Evolutionary conservation across 306 rosid species (phyloP).

Genomic region (Trifolium fragiferum): DNA sequence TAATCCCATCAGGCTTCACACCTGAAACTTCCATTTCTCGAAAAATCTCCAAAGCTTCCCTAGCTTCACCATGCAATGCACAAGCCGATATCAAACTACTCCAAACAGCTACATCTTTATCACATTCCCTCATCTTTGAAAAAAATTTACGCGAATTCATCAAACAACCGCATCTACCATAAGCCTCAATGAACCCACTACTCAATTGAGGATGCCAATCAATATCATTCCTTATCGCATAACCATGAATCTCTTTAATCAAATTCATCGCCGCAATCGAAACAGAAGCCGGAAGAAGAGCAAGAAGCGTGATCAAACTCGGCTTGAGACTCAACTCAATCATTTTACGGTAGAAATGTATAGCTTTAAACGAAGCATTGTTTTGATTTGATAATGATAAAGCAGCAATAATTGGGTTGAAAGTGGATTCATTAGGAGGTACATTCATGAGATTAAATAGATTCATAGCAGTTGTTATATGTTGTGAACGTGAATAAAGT

Average conservation of each 20-base stretch:
- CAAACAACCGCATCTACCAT: constrained; percentile 75
- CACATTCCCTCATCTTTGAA: constrained; percentile 44
- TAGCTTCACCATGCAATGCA: constrained; percentile 77
- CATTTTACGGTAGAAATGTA: constrained; percentile 61
- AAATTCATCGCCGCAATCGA: constrained; percentile 57
- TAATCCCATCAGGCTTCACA: constrained; percentile 68
- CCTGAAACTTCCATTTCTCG: constrained; percentile 57
- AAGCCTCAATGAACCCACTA: constrained; percentile 73
- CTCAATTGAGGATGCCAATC: constrained; percentile 59
- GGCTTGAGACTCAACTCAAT: constrained; percentile 48
- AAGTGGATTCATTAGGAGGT: constrained; percentile 59
- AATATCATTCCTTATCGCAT: constrained; percentile 57
- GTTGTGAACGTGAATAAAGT: constrained; percentile 45
- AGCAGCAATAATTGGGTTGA: constrained; percentile 65
- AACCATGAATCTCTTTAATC: constrained; percentile 76
- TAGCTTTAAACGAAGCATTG: constrained; percentile 54
- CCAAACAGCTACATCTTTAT: constrained; percentile 77
- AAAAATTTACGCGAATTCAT: constrained; percentile 49
- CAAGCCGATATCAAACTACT: constrained; percentile 73
- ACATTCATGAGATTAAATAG: constrained; percentile 61
- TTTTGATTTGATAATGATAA: constrained; percentile 27
- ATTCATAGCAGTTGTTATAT: constrained; percentile 46
- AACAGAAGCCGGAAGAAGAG: constrained; percentile 66
- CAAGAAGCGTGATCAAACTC: constrained; percentile 64
- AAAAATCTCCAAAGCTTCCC: constrained; percentile 58